A percentile compares a stretch with the other conserved stretches of the same genome.
Evolutionary conservation across 1,139 yeast species (phyloP).

Genomic region (Blastobotrys illinoisensis): DNA sequence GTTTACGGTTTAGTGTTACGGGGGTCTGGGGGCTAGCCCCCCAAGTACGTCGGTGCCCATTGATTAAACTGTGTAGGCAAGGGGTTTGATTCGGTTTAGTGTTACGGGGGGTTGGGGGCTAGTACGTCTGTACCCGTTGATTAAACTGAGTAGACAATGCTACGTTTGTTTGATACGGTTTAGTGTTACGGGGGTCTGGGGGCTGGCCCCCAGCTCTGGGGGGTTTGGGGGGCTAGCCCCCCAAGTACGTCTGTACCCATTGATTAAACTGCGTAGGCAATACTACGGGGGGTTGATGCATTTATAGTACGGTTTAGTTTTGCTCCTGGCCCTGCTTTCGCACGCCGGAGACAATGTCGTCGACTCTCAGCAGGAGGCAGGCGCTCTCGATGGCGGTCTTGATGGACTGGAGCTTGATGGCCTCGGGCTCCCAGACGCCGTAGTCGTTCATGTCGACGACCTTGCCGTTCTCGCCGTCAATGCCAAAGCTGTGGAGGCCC

Average conservation of each 20-base stretch:
- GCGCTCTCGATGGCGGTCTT: constrained; percentile 98
- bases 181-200: background rate
- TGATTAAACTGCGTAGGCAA: too few relatives aligned
- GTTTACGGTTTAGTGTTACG: too few relatives aligned
- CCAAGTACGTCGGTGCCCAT: too few relatives aligned
- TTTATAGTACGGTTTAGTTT: background rate
- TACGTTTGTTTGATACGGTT: too few relatives aligned
- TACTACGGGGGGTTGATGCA: too few relatives aligned
- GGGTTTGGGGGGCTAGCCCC: background rate
- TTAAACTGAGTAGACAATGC: too few relatives aligned
- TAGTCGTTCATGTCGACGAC: constrained; percentile 92
- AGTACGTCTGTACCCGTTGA: too few relatives aligned
- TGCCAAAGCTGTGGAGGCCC: constrained; percentile 76
- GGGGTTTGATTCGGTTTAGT: too few relatives aligned
- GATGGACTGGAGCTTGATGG: constrained; percentile 90
- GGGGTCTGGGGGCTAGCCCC: too few relatives aligned
- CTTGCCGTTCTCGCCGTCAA: constrained; percentile 92
- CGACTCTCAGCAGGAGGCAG: constrained; percentile 87
- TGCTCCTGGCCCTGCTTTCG: constrained; percentile 40
- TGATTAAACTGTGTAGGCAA: too few relatives aligned
- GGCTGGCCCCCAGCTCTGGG: background rate
- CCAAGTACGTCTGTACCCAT: too few relatives aligned
- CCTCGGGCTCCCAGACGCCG: constrained; percentile 99
- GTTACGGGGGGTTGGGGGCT: too few relatives aligned
- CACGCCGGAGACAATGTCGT: constrained; percentile 95